A percentile compares a stretch with the other conserved stretches of the same genome.
These are phyloP conservation scores for Pterocarpus santalinus DNA, from an alignment of 306 rosid species.

Conservation along the genomic window DNA sequence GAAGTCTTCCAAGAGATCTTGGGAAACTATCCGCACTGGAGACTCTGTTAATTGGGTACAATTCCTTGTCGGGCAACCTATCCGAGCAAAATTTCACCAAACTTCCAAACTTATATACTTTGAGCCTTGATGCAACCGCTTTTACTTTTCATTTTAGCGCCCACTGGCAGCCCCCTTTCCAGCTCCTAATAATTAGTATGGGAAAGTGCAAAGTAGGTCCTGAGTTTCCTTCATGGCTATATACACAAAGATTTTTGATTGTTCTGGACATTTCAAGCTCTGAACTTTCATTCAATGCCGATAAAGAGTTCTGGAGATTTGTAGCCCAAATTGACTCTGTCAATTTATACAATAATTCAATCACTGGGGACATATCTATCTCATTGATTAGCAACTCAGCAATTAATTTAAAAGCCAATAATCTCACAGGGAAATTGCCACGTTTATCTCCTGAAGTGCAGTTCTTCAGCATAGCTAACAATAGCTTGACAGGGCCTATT, in stretches of 20 bases:
- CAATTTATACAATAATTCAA: background rate
- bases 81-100: background rate
- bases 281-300: constrained; percentile 7
- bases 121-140: background rate
- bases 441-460: constrained; percentile 13
- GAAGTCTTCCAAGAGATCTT: constrained; percentile 15
- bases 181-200: background rate
- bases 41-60: background rate
- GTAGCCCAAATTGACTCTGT: background rate
- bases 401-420: constrained; percentile 5
- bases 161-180: constrained; percentile 5
- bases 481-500: constrained; percentile 20
- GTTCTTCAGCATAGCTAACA: constrained; percentile 6
- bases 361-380: constrained; percentile 22
- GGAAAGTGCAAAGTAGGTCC: constrained; percentile 21
- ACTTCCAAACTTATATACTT: background rate
- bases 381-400: background rate
- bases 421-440: constrained; percentile 3
- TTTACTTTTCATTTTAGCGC: background rate
- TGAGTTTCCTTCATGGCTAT: constrained; percentile 38
- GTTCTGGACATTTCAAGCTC: constrained; percentile 11
- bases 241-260: constrained; percentile 6
- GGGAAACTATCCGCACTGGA: constrained; percentile 13
- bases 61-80: background rate
- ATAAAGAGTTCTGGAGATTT: constrained; percentile 16